Evolutionary conservation across 2,329 filamentous ascomycete species (phyloP).

Genomic region (Aspergillus pseudotamarii): DNA sequence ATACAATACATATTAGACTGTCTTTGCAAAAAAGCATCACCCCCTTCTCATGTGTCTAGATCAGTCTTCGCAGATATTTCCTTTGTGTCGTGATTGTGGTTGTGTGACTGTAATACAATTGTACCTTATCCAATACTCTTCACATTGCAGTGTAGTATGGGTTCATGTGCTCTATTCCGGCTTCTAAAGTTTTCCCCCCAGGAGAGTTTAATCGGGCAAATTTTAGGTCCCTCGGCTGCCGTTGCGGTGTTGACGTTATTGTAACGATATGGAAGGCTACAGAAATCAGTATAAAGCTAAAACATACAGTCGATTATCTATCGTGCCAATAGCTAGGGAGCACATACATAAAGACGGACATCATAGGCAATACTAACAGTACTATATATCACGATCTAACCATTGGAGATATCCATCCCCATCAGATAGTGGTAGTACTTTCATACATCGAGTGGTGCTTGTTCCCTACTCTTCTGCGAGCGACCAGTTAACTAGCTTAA

Average conservation of each 20-base stretch:
- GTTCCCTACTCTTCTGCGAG: neutral
- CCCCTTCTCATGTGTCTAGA: constrained; percentile 40
- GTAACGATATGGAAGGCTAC: neutral
- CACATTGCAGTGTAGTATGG: constrained; percentile 6
- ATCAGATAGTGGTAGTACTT: neutral
- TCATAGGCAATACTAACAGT: too few relatives aligned
- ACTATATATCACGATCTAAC: too few relatives aligned
- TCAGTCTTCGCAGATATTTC: constrained; percentile 39
- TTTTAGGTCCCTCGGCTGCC: neutral
- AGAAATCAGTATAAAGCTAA: neutral
- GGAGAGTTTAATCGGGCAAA: neutral
- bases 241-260: neutral
- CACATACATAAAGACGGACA: neutral
- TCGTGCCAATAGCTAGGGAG: neutral
- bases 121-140: constrained; percentile 34
- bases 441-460: neutral
- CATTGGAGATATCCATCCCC: too few relatives aligned
- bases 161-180: neutral
- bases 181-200: neutral
- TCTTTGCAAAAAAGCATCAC: constrained; percentile 30
- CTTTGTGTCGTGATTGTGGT: constrained; percentile 40
- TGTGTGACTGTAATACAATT: constrained; percentile 44
- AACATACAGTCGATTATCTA: neutral
- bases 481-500: neutral
- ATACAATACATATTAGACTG: constrained; percentile 42